Conservation (phyloP, 768 basidiomycete species). For the Suillus subalutaceus region DNA sequence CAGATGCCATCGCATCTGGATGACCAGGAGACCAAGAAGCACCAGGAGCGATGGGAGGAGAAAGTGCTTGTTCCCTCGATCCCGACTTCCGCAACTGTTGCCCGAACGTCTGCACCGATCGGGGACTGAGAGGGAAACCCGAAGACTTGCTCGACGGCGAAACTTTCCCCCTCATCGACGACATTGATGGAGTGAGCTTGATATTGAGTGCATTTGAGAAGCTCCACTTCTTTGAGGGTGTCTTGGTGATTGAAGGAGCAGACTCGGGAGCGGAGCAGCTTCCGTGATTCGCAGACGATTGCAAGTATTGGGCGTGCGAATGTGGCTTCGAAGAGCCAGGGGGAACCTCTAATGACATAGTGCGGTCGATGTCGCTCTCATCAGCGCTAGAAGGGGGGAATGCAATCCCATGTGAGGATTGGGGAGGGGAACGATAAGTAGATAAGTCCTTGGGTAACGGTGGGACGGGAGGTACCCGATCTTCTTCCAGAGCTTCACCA, state of each 20-base stretch:
- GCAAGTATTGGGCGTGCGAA: constrained; percentile 38
- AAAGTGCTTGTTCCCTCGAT: constrained; percentile 64
- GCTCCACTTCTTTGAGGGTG: constrained; percentile 97
- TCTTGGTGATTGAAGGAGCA: constrained; percentile 57
- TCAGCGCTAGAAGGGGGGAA: constrained; percentile 51
- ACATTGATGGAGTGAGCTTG: constrained; percentile 66
- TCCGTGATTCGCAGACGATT: constrained; percentile 41
- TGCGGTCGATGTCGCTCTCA: constrained; percentile 51
- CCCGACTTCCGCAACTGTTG: constrained; percentile 69
- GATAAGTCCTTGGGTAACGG: constrained; percentile 90
- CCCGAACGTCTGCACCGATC: constrained; percentile 61
- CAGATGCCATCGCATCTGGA: constrained; percentile 77
- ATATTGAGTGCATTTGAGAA: constrained; percentile 85
- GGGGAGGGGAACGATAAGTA: constrained; percentile 71
- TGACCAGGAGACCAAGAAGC: constrained; percentile 70
- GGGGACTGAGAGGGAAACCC: constrained; percentile 65
- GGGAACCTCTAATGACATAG: constrained; percentile 56
- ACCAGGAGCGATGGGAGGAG: constrained; percentile 44
- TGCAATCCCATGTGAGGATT: constrained; percentile 55
- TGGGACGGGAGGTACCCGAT: constrained; percentile 87
- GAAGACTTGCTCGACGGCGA: constrained; percentile 46
- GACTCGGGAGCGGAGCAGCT: constrained; percentile 46
- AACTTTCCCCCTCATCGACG: constrained; percentile 53
- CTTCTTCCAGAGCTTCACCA: constrained; percentile 62
- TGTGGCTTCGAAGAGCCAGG: constrained; percentile 28